Evolutionary conservation across 305 asterid genomes (phyloP).

Genomic region (Solanum hybrid): DNA sequence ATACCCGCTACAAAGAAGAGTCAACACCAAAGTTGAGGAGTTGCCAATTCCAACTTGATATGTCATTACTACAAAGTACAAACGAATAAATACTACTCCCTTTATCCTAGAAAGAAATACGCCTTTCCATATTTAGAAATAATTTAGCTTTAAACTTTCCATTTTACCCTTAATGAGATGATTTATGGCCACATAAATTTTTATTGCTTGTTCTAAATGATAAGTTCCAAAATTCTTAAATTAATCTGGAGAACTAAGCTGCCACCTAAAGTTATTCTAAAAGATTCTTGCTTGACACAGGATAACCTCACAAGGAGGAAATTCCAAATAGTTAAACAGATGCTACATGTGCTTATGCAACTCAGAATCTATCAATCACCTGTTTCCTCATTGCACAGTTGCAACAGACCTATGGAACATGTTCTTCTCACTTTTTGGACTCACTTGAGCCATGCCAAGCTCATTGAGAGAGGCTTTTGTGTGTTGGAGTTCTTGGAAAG

Average conservation of each 20-base stretch:
- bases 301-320: neutral
- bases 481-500: neutral
- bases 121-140: neutral
- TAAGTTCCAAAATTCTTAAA: neutral
- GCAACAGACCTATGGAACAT: neutral
- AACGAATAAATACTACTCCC: neutral
- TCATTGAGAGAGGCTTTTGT: neutral
- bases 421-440: neutral
- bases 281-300: neutral
- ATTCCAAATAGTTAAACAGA: neutral
- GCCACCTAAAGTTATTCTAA: neutral
- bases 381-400: neutral
- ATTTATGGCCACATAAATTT: neutral
- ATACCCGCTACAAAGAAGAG: neutral
- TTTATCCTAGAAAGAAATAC: neutral
- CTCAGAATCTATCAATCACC: neutral
- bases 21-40: neutral
- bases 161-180: neutral
- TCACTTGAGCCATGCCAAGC: neutral
- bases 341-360: neutral
- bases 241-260: neutral
- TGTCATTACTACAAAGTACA: neutral
- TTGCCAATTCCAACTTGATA: neutral
- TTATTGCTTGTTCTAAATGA: neutral
- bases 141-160: neutral